A percentile compares a stretch with the other conserved stretches of the same genome.
Evolutionary conservation across 2,329 filamentous ascomycete genomes (phyloP).

Genomic region (Orbilia blumenaviensis): DNA sequence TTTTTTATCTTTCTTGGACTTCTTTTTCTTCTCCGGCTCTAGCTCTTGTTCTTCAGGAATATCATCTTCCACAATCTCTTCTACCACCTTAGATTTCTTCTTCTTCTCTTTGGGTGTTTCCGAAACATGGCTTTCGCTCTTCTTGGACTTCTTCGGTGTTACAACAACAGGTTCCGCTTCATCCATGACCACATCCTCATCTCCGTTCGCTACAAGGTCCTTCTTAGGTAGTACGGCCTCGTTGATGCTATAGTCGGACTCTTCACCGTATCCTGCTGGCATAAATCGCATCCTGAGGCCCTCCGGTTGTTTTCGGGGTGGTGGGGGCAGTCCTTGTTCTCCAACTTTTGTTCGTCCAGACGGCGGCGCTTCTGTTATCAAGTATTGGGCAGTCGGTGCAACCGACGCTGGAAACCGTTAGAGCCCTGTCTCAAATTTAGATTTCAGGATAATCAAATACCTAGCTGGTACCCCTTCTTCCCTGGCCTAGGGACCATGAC

Average conservation of each 20-base stretch:
- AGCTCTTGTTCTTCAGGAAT: neutral
- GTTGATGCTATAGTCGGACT: slow-evolving; percentile 35
- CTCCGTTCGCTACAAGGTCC: slow-evolving; percentile 25
- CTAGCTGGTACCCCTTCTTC: slow-evolving; percentile 54
- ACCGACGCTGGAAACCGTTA: slow-evolving; percentile 37
- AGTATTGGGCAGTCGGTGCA: slow-evolving; percentile 49
- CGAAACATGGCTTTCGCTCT: neutral
- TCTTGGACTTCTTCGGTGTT: slow-evolving; percentile 27
- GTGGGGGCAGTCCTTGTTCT: slow-evolving; percentile 32
- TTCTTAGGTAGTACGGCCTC: slow-evolving; percentile 25
- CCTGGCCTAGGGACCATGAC: slow-evolving; percentile 45
- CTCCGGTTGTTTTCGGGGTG: slow-evolving; percentile 55
- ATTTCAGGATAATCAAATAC: slow-evolving; percentile 34
- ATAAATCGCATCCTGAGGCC: slow-evolving; percentile 56
- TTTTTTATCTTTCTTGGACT: slow-evolving; percentile 49
- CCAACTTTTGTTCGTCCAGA: neutral
- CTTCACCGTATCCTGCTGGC: slow-evolving; percentile 56
- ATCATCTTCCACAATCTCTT: slow-evolving; percentile 24
- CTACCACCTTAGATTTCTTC: slow-evolving; percentile 21
- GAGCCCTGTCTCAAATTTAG: neutral
- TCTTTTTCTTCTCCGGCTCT: slow-evolving; percentile 47
- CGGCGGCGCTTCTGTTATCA: slow-evolving; percentile 51
- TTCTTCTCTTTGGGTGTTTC: slow-evolving; percentile 43
- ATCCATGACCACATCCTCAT: slow-evolving; percentile 35
- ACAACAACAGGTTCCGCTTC: neutral